A percentile compares a stretch with the other conserved stretches of the same genome.
These are phyloP conservation scores for Lentinula raphanica DNA, from an alignment of 768 basidiomycete genomes.

Conservation along the genomic window DNA sequence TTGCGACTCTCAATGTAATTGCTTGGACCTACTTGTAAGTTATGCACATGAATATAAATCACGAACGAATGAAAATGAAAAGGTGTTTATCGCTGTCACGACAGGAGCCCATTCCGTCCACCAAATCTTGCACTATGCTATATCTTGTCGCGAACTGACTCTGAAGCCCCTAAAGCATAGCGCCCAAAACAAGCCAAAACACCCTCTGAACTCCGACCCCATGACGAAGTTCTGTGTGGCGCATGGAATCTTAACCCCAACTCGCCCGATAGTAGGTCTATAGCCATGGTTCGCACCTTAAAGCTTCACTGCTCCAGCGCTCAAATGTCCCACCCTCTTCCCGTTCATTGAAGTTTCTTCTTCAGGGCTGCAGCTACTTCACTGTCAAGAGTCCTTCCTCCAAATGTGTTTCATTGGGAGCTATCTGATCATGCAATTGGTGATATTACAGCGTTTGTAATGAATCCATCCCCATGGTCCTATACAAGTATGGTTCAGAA, in stretches of 20 bases:
- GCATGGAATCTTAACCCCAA: slow-evolving; percentile 52
- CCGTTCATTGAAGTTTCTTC: too few relatives aligned
- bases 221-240: slow-evolving; percentile 59
- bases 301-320: neutral
- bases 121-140: slow-evolving; percentile 65
- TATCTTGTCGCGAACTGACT: too few relatives aligned
- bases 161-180: slow-evolving; percentile 28
- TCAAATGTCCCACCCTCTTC: slow-evolving; percentile 1
- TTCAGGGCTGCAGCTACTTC: neutral
- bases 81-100: too few relatives aligned
- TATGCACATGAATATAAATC: too few relatives aligned
- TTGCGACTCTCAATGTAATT: too few relatives aligned
- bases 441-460: neutral
- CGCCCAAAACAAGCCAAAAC: slow-evolving; percentile 67
- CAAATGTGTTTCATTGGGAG: neutral
- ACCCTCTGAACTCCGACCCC: slow-evolving; percentile 48
- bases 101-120: slow-evolving; percentile 71
- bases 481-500: neutral
- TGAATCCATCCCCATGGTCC: neutral
- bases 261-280: slow-evolving; percentile 27
- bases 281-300: too few relatives aligned
- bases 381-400: neutral
- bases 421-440: neutral
- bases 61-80: too few relatives aligned
- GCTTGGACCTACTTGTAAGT: too few relatives aligned